phyloP scores from a whole-genome alignment of 495 filamentous ascomycete species.

The Neurospora tetraspora region DNA sequence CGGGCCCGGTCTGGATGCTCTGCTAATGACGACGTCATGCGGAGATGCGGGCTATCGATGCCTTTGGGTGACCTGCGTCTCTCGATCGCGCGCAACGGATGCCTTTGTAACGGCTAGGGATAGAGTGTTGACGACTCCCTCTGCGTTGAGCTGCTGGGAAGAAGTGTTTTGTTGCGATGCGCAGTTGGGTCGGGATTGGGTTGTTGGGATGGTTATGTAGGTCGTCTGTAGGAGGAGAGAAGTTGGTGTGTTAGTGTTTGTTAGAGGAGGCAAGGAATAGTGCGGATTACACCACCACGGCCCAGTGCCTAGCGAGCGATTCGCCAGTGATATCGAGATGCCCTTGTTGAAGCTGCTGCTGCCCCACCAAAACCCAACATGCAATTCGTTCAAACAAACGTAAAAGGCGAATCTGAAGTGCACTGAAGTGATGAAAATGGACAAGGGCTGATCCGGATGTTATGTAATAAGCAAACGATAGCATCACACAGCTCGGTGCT shows the following conservation, averaged over 20 bases:
- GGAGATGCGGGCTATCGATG: conserved; percentile 11
- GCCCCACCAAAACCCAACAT: neutral
- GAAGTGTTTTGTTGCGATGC: neutral
- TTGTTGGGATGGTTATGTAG: neutral
- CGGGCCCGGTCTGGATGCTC: conserved; percentile 16
- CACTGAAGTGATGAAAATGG: neutral
- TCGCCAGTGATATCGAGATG: neutral
- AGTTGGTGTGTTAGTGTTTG: neutral
- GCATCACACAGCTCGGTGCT: neutral
- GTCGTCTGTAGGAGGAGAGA: neutral
- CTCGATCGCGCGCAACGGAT: neutral
- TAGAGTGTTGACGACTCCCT: neutral
- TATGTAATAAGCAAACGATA: neutral
- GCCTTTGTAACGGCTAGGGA: neutral
- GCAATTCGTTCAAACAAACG: neutral
- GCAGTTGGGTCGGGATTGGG: neutral
- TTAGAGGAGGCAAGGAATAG: neutral
- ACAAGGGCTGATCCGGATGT: neutral
- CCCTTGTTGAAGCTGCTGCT: neutral
- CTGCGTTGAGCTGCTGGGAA: neutral
- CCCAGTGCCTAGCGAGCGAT: neutral
- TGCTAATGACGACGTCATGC: conserved; percentile 30
- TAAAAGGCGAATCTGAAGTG: neutral
- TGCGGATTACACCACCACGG: neutral
- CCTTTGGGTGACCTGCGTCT: conserved; percentile 5